Percentiles rank a stretch among this genome's conserved stretches.
Conservation (phyloP, 441 rosid genomes). For the Biscutella auriculata region DNA sequence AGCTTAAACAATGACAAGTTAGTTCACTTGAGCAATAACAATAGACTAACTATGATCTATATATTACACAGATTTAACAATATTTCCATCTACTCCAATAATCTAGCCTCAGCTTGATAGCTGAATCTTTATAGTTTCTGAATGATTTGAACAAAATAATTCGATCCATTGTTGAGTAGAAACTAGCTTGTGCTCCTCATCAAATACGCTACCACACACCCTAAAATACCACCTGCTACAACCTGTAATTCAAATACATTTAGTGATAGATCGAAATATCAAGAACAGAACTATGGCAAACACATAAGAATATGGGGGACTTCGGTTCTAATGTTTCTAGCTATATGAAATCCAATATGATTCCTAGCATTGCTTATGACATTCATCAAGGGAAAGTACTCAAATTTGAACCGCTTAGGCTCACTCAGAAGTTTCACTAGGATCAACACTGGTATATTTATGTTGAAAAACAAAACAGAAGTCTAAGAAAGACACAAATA, state of each 20-base stretch:
- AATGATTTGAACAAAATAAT: conserved; percentile 10
- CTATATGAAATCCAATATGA: not conserved
- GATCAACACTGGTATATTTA: not conserved
- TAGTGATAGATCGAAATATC: not conserved
- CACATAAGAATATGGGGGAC: not conserved
- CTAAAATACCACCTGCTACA: conserved; percentile 63
- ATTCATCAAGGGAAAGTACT: not conserved
- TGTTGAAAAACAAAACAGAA: not conserved
- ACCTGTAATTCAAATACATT: conserved; percentile 40
- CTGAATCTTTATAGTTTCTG: not conserved
- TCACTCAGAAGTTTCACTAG: not conserved
- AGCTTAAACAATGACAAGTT: not conserved
- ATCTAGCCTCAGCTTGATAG: not conserved
- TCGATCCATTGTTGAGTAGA: not conserved
- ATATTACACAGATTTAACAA: conserved; percentile 12
- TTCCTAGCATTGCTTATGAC: not conserved
- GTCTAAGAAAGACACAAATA: not conserved
- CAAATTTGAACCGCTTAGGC: not conserved
- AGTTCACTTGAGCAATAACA: too few species aligned
- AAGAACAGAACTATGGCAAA: not conserved
- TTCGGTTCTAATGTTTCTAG: not conserved
- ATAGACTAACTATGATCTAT: conserved; percentile 10
- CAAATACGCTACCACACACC: conserved; percentile 57
- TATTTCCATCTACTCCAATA: conserved; percentile 11
- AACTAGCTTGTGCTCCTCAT: conserved; percentile 50